A percentile compares a stretch with the other conserved stretches of the same genome.
Evolutionary conservation across 306 rosid species (phyloP).

Genomic region (Ammopiptanthus mongolicus): DNA sequence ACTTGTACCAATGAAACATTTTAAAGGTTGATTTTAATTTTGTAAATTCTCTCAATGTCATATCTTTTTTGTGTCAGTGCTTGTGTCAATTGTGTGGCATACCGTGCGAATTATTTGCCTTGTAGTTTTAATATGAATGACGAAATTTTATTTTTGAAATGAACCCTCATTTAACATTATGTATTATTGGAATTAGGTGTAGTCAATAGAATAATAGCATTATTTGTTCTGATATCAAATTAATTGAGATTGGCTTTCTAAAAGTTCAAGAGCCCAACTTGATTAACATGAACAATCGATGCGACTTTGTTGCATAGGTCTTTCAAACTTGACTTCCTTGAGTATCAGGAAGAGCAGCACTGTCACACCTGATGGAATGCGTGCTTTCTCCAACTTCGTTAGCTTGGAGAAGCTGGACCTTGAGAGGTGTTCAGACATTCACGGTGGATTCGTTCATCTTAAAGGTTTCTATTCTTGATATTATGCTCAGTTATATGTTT

Average conservation of each 20-base stretch:
- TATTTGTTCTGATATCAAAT: neutral
- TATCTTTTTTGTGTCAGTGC: neutral
- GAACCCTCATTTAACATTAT: neutral
- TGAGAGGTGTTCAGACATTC: slow-evolving; percentile 61
- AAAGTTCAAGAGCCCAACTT: neutral
- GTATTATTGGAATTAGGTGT: slow-evolving; percentile 7
- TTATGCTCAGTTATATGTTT: neutral
- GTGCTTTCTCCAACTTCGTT: slow-evolving; percentile 51
- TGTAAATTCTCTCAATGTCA: neutral
- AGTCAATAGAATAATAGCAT: neutral
- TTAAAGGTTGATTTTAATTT: neutral
- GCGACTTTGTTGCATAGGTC: slow-evolving; percentile 37
- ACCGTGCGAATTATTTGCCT: too few species aligned
- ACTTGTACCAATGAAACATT: neutral
- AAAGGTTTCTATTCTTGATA: slow-evolving; percentile 38
- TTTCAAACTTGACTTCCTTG: slow-evolving; percentile 54
- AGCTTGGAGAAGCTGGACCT: slow-evolving; percentile 70
- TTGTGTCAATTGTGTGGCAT: neutral
- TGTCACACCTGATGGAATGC: slow-evolving; percentile 58
- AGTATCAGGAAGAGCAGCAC: slow-evolving; percentile 53
- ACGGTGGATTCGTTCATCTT: slow-evolving; percentile 75
- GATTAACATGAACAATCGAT: slow-evolving; percentile 2
- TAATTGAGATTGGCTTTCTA: neutral
- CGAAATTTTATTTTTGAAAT: neutral
- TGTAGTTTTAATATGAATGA: neutral